phyloP scores from a whole-genome alignment of 2,329 filamentous ascomycete species.

The Neopestalotiopsis rosae region DNA sequence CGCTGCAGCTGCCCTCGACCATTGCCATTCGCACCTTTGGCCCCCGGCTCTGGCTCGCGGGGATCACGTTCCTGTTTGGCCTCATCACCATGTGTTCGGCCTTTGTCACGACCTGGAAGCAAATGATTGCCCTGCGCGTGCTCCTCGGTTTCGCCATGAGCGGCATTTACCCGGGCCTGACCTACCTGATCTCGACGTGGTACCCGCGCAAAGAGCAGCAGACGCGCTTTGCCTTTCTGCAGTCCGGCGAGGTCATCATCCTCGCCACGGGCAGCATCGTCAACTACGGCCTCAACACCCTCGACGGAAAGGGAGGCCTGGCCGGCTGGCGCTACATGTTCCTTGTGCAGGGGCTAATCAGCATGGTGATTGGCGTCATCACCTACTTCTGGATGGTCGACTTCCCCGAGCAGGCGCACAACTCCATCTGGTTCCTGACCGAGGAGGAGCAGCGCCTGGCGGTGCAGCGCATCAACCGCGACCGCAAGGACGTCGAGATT shows the following conservation, averaged over 20 bases:
- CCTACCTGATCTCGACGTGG: constrained; percentile 61
- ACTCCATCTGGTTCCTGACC: constrained; percentile 63
- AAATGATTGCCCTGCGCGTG: constrained; percentile 72
- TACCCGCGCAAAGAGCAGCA: constrained; percentile 70
- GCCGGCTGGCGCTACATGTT: constrained; percentile 75
- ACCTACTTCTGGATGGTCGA: constrained; percentile 76
- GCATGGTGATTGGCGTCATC: constrained; percentile 60
- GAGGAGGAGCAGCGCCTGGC: constrained; percentile 61
- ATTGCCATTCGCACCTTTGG: constrained; percentile 69
- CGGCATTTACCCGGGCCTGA: constrained; percentile 57
- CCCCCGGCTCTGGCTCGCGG: constrained; percentile 67
- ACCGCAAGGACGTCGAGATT: constrained; percentile 63
- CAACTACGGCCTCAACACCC: constrained; percentile 71
- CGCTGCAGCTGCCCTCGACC: constrained; percentile 72
- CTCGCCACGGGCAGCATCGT: constrained; percentile 70
- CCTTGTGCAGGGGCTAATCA: constrained; percentile 67
- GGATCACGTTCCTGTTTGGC: constrained; percentile 67
- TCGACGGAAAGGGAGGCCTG: constrained; percentile 60
- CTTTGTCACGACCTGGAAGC: constrained; percentile 69
- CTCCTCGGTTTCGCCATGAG: constrained; percentile 68
- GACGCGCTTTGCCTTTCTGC: constrained; percentile 68
- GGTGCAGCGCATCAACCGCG: constrained; percentile 61
- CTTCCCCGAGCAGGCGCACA: constrained; percentile 66
- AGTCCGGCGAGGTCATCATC: constrained; percentile 68
- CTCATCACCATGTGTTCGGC: constrained; percentile 71